Conservation (phyloP, 192 early-diverging fungal species). For the Rhizophagus clarus region DNA sequence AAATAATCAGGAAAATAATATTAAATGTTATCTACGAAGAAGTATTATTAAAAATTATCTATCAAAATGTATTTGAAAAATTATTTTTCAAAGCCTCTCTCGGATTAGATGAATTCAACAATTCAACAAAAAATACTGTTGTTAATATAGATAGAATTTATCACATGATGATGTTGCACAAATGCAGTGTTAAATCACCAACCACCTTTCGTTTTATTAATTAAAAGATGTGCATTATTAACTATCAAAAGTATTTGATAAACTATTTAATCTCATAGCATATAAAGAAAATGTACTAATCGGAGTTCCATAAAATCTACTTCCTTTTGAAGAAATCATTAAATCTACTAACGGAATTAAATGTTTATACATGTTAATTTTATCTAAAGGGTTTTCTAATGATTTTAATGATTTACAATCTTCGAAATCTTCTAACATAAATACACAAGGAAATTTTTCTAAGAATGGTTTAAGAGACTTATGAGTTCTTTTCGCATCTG, state of each 20-base stretch:
- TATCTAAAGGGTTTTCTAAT: background rate
- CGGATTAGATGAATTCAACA: too few relatives aligned
- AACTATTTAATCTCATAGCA: background rate
- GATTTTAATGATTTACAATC: background rate
- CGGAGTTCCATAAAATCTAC: background rate
- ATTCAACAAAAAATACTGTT: too few relatives aligned
- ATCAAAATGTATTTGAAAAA: too few relatives aligned
- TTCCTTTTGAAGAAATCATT: background rate
- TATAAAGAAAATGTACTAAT: background rate
- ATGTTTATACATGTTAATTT: background rate
- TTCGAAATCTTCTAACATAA: constrained; percentile 1
- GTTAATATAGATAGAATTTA: too few relatives aligned
- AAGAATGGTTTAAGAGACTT: background rate
- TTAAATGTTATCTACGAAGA: too few relatives aligned
- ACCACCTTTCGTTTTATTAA: background rate
- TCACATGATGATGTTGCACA: too few relatives aligned
- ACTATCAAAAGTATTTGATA: background rate
- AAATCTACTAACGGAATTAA: background rate
- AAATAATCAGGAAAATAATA: too few relatives aligned
- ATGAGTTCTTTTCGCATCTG: background rate
- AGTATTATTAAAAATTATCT: too few relatives aligned
- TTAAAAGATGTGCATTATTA: too few relatives aligned
- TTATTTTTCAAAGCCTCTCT: too few relatives aligned
- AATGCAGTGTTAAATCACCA: background rate
- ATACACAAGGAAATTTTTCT: constrained; percentile 1